phyloP scores from a whole-genome alignment of 2,329 filamentous ascomycete species.

The Elsinoe fawcettii region DNA sequence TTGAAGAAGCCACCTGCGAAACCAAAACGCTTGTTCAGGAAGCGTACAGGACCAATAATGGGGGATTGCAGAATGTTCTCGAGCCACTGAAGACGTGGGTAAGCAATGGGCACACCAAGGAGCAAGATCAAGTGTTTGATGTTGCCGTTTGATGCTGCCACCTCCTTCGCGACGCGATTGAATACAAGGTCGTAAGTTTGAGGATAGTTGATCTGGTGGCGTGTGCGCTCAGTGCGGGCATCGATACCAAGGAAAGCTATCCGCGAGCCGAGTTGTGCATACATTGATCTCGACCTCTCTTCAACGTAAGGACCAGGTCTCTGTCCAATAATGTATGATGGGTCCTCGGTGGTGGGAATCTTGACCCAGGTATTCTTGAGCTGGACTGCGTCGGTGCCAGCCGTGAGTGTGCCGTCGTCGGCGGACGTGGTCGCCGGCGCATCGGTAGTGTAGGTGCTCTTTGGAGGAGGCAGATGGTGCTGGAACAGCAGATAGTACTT shows the following conservation, averaged over 20 bases:
- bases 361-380: constrained; percentile 66
- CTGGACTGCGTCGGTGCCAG: constrained; percentile 62
- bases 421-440: constrained; percentile 46
- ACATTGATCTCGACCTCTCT: constrained; percentile 53
- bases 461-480: constrained; percentile 73
- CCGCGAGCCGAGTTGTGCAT: constrained; percentile 56
- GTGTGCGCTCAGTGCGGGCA: constrained; percentile 65
- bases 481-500: constrained; percentile 58
- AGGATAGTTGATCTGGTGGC: constrained; percentile 84
- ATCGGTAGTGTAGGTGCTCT: constrained; percentile 78
- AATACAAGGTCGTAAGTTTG: constrained; percentile 57
- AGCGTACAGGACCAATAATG: constrained; percentile 77
- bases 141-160: constrained; percentile 43
- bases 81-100: constrained; percentile 80
- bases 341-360: constrained; percentile 49
- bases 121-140: constrained; percentile 58
- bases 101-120: constrained; percentile 63
- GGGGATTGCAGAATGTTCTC: constrained; percentile 87
- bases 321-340: constrained; percentile 71
- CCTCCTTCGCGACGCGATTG: constrained; percentile 45
- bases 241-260: constrained; percentile 57
- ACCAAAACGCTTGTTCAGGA: constrained; percentile 85
- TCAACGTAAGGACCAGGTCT: constrained; percentile 62
- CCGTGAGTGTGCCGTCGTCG: constrained; percentile 30
- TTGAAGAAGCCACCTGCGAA: constrained; percentile 83